phyloP scores from a whole-genome alignment of 495 filamentous ascomycete genomes.

The Penicillium nucicola region DNA sequence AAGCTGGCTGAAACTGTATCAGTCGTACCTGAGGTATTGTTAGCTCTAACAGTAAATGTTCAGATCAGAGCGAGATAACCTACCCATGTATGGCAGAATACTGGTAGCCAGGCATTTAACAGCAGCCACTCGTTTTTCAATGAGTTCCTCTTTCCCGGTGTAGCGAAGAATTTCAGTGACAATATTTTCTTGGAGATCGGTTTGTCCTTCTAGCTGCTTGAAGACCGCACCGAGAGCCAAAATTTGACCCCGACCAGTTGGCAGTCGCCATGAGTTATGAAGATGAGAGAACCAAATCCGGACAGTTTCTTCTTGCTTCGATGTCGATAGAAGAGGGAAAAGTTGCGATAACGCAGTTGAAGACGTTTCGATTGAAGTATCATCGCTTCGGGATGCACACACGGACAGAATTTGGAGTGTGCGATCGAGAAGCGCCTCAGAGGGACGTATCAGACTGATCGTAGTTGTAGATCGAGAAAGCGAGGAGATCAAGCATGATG shows the following conservation, averaged over 20 bases:
- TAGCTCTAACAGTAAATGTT: too few species aligned
- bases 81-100: slow-evolving; percentile 43
- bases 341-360: slow-evolving; percentile 43
- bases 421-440: slow-evolving; percentile 29
- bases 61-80: neutral
- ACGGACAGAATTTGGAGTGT: slow-evolving; percentile 38
- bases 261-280: slow-evolving; percentile 32
- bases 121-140: slow-evolving; percentile 59
- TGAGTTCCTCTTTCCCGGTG: slow-evolving; percentile 41
- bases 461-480: slow-evolving; percentile 22
- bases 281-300: slow-evolving; percentile 39
- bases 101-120: slow-evolving; percentile 56
- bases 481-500: slow-evolving; percentile 51
- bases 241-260: slow-evolving; percentile 45
- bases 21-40: slow-evolving; percentile 19
- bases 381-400: slow-evolving; percentile 45
- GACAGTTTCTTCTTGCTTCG: slow-evolving; percentile 32
- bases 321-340: slow-evolving; percentile 34
- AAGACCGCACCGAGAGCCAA: slow-evolving; percentile 41
- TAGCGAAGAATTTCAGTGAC: slow-evolving; percentile 34
- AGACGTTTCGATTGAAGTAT: slow-evolving; percentile 44
- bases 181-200: slow-evolving; percentile 22
- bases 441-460: slow-evolving; percentile 11
- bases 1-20: slow-evolving; percentile 28
- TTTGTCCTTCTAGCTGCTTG: slow-evolving; percentile 21